phyloP scores from a whole-genome alignment of 352 stramenopile species.

The Phytophthora niederhauseri region DNA sequence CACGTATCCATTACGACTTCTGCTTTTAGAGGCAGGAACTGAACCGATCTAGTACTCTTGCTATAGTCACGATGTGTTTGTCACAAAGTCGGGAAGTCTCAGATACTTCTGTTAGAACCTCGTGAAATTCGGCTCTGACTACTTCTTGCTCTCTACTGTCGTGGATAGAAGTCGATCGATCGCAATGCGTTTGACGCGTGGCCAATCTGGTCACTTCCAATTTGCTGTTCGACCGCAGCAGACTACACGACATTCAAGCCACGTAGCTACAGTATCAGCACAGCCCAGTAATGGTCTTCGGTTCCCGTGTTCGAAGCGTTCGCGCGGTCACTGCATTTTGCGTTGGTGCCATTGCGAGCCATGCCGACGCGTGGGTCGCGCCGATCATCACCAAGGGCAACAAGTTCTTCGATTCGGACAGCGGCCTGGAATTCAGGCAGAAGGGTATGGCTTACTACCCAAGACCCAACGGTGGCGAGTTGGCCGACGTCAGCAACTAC shows the following conservation, averaged over 20 bases:
- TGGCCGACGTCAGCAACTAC: constrained; percentile 63
- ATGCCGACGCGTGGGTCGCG: background rate
- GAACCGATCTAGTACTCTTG: background rate
- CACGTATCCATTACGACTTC: background rate
- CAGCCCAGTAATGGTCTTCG: constrained; percentile 19
- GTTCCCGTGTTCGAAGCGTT: constrained; percentile 16
- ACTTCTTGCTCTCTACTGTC: background rate
- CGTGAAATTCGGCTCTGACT: background rate
- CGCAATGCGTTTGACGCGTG: background rate
- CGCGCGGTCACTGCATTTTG: constrained; percentile 23
- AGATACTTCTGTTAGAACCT: background rate
- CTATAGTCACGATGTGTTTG: background rate
- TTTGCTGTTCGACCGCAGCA: background rate
- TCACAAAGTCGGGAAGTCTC: background rate
- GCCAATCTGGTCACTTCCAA: background rate
- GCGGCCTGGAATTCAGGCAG: constrained; percentile 68
- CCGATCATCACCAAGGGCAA: constrained; percentile 72
- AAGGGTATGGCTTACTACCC: constrained; percentile 84
- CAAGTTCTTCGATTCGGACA: constrained; percentile 86
- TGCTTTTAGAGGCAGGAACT: background rate
- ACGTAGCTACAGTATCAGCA: background rate
- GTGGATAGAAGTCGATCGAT: background rate
- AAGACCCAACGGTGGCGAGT: constrained; percentile 61
- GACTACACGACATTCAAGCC: background rate
- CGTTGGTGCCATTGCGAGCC: background rate